Evolutionary conservation across 768 basidiomycete species (phyloP), one percentile per base, ranked within the genome.

Genomic region (Sistotremastrum suecicum): DNA sequence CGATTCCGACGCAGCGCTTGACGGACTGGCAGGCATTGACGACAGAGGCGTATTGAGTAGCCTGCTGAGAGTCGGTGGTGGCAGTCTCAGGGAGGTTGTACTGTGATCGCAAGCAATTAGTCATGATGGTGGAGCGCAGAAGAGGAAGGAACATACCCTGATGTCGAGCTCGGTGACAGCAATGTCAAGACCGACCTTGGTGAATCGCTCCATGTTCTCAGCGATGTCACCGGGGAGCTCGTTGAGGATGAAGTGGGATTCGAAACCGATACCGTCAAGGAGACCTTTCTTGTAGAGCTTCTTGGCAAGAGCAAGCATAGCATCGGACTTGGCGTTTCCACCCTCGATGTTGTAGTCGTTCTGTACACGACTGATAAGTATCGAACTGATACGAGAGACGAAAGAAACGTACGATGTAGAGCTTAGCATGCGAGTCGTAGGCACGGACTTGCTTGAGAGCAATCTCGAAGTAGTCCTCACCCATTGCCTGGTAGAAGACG

Each of bases 261-360:
- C 28, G 7, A 12, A 45, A 12, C 40, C 40, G 9, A 9, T 32
- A 41, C 33, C 40, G 40, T 41, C 40, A 12, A 41, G 10, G 31
- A 45, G 28, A 33, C 10, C 28, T 38, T 45, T 29, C 3, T 8
- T 12, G 20, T n/a, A 7, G 4, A 41, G n/a, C 4, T 6, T 7
- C 39, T 41, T 37, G 9, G 39, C 44, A 12, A 45, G 28, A 7
- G 39, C 33, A 5, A 45, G 44, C 10, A 45, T 28, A 9, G 44
- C 33, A 34, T 45, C 44, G 7, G 43, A 41, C 12, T 45, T 41
- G 28, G 37, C 39, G 28, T 45, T 45, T 36, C 12, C 34, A 5
- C 44, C 44, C 34, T 45, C 44, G 12, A 28, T 45, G 29, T 37
- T 12, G 44, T 39, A 45, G 29, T 45, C 44, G 12, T 45, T 45